Conservation (phyloP, 306 rosid genomes). For the Quillaja saponaria region DNA sequence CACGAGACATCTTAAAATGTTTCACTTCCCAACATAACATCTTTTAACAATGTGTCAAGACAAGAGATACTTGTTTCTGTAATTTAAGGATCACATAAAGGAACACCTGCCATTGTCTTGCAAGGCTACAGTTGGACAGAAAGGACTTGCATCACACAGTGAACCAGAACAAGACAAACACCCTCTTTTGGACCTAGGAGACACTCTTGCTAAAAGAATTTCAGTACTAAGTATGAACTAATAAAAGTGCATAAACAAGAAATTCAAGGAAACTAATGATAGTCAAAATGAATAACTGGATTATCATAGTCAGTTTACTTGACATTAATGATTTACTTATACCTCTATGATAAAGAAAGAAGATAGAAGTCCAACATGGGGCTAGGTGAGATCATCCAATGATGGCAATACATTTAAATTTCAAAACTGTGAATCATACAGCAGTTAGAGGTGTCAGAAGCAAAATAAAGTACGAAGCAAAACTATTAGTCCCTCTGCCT, state of each 20-base stretch:
- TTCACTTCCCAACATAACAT: neutral
- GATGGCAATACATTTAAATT: neutral
- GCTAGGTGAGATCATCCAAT: neutral
- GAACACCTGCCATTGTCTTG: neutral
- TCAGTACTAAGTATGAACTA: no score
- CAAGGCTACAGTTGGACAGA: neutral
- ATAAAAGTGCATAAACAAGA: no score
- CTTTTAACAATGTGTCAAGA: neutral
- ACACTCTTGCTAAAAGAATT: no score
- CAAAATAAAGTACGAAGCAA: neutral
- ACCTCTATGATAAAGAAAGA: neutral
- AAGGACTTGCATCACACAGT: neutral
- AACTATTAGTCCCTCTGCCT: neutral
- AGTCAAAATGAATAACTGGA: no score
- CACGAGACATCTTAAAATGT: neutral
- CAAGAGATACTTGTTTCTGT: neutral
- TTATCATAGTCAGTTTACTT: neutral
- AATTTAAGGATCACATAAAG: neutral
- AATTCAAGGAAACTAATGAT: neutral
- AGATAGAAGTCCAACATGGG: neutral
- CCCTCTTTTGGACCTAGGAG: no score
- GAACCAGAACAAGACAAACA: no score
- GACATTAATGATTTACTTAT: neutral
- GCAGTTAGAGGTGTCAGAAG: neutral
- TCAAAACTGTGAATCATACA: neutral